These are phyloP conservation scores for Dryadomyces sulphureus DNA, from an alignment of 2,329 filamentous ascomycete species.

Conservation along the genomic window DNA sequence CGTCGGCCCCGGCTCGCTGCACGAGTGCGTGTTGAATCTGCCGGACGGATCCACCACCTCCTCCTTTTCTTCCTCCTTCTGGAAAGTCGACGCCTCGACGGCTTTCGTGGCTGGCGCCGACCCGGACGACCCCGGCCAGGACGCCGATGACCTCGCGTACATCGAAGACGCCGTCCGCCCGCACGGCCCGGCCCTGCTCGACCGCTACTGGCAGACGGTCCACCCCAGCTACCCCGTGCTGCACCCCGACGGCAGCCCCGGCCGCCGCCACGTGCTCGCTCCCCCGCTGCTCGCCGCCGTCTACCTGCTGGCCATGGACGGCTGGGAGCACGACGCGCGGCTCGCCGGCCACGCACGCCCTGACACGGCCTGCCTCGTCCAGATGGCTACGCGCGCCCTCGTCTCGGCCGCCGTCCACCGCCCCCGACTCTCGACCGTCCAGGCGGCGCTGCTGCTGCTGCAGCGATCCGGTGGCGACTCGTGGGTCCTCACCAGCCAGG, in stretches of 20 bases:
- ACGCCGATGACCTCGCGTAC: constrained; percentile 3
- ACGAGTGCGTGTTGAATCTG: constrained; percentile 14
- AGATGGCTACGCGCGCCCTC: constrained; percentile 40
- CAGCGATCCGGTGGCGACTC: constrained; percentile 62
- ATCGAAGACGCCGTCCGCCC: constrained; percentile 44
- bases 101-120: constrained; percentile 14
- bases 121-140: constrained; percentile 10
- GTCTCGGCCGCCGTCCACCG: constrained; percentile 65
- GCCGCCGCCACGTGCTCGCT: constrained; percentile 58
- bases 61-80: constrained; percentile 14
- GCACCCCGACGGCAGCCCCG: constrained; percentile 63
- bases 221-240: constrained; percentile 73
- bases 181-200: constrained; percentile 61
- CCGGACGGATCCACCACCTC: constrained; percentile 10
- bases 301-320: constrained; percentile 59
- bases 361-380: constrained; percentile 59
- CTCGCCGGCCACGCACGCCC: constrained; percentile 49
- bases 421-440: constrained; percentile 68
- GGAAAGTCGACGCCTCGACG: constrained; percentile 12
- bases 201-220: constrained; percentile 68
- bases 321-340: constrained; percentile 64
- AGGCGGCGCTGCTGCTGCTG: constrained; percentile 60
- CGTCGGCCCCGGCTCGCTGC: constrained; percentile 33
- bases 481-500: constrained; percentile 72
- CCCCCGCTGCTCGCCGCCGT: constrained; percentile 65